phyloP scores from a whole-genome alignment of 768 basidiomycete genomes.

The Boletellus ananas region DNA sequence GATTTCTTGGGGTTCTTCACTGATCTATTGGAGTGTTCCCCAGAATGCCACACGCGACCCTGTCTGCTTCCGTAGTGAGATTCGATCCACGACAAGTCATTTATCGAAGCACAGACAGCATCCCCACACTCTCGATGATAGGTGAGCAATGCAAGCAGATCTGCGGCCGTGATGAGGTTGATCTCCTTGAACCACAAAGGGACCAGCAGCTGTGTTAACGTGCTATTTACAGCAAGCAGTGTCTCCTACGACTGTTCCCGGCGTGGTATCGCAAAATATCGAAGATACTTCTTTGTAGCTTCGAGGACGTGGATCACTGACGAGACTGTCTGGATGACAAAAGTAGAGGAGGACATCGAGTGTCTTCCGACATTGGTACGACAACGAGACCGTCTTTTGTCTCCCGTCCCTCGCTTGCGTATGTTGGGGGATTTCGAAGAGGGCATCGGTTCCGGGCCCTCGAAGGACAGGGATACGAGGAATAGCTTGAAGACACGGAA shows the following conservation, averaged over 20 bases:
- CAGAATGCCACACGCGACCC: conserved; percentile 5
- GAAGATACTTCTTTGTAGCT: conserved; percentile 13
- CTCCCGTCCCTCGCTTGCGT: no score
- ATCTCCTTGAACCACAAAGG: conserved; percentile 27
- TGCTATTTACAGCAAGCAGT: conserved; percentile 24
- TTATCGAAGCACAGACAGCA: conserved; percentile 4
- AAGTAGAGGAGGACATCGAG: conserved; percentile 25
- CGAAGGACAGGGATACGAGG: conserved; percentile 31
- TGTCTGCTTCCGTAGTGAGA: conserved; percentile 7
- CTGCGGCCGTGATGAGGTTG: conserved; percentile 21
- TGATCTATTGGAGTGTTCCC: background rate
- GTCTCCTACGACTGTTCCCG: conserved; percentile 23
- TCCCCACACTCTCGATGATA: conserved; percentile 17
- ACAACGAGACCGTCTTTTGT: conserved; percentile 16
- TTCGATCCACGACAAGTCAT: conserved; percentile 12
- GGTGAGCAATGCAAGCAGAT: conserved; percentile 24
- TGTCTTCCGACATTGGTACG: conserved; percentile 16
- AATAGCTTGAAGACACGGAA: conserved; percentile 16
- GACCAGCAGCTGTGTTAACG: conserved; percentile 26
- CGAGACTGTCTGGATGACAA: conserved; percentile 15
- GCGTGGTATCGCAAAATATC: conserved; percentile 30
- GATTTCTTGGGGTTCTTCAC: no score
- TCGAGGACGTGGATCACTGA: no score
- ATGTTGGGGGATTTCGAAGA: conserved; percentile 29
- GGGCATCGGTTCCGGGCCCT: no score